phyloP scores from a whole-genome alignment of 345 rosid species.

The Stellera chamaejasme region DNA sequence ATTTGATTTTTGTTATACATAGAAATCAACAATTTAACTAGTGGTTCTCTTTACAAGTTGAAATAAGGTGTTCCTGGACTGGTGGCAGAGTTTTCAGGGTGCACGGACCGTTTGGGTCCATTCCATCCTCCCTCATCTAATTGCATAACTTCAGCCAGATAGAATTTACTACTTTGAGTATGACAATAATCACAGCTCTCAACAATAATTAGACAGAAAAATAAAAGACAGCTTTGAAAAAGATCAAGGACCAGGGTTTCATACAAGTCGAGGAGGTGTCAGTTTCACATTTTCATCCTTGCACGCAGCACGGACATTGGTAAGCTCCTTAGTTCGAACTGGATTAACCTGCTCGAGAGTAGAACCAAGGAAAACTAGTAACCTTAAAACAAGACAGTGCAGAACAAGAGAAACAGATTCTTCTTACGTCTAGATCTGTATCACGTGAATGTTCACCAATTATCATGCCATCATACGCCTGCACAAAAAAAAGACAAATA shows the following conservation, averaged over 20 bases:
- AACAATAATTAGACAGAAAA: constrained; percentile 1
- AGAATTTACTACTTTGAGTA: neutral
- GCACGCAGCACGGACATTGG: constrained; percentile 67
- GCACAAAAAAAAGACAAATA: constrained; percentile 17
- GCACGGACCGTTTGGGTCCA: too few relatives aligned
- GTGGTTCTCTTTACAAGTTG: too few relatives aligned
- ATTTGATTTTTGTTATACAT: too few relatives aligned
- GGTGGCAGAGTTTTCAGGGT: too few relatives aligned
- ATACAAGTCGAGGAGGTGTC: constrained; percentile 87
- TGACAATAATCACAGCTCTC: neutral
- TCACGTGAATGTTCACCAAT: constrained; percentile 97
- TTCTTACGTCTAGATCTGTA: constrained; percentile 90
- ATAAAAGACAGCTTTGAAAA: neutral
- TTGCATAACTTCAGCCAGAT: neutral
- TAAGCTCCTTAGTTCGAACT: constrained; percentile 75
- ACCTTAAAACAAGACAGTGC: constrained; percentile 5
- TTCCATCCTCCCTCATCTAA: too few relatives aligned
- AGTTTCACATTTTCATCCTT: constrained; percentile 90
- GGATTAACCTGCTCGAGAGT: constrained; percentile 60
- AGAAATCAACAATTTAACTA: too few relatives aligned
- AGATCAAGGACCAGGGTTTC: constrained; percentile 13
- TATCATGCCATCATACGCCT: constrained; percentile 98
- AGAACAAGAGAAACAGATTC: neutral
- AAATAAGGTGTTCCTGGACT: too few relatives aligned
- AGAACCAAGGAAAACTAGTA: constrained; percentile 14